Base-by-base conservation (phyloP, 1,284 basidiomycete genomes). In the Rugosomyces carneus region DNA sequence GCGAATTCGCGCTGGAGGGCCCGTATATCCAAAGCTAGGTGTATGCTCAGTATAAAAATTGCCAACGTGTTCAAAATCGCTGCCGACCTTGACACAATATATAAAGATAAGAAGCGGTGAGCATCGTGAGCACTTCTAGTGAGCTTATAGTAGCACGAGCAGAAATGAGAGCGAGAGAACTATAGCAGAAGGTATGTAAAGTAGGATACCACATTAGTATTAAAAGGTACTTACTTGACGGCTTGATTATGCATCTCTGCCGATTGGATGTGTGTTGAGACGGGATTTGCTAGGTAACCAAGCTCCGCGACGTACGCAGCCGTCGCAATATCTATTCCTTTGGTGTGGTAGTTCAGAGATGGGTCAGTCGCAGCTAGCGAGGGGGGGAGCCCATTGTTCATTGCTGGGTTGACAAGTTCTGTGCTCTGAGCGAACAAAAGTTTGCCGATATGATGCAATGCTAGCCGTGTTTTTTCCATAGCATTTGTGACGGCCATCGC, bases 191-290 rank as follows among this genome's bases (percentile, higher is more conserved):
- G 35, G 5, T 37, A 45, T 7, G 47, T 55, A 27, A 53, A 37
- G 31, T 41, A 20, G 29, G 40, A 19, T 32, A n/a, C 15, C 4
- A 29, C 18, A 36, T 1, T 7, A 8, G 24, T 31, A 21, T 8
- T 45, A 49, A 21, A 37, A 39, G n/a, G 47, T 24, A 67, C 82
- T 54, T 53, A 87, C 84, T 89, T 91, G 58, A 91, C 75, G 35
- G 87, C 83, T 62, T 91, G 89, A 58, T 92, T 93, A 57, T 90
- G 86, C 83, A 90, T 88, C 65, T 91, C 89, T 0, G 88, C 88
- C 2, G 82, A 84, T 57, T 92, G 87, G 23, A 90, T 80, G 59
- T 89, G 88, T 2, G 89, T 90, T 8, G 84, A 85, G 1, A 93
- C 89, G 0, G 91, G 89, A 60, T 79, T 84, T 2, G 89, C 89